Evolutionary conservation across 306 rosid genomes (phyloP).

Genomic region (Prunus davidiana): DNA sequence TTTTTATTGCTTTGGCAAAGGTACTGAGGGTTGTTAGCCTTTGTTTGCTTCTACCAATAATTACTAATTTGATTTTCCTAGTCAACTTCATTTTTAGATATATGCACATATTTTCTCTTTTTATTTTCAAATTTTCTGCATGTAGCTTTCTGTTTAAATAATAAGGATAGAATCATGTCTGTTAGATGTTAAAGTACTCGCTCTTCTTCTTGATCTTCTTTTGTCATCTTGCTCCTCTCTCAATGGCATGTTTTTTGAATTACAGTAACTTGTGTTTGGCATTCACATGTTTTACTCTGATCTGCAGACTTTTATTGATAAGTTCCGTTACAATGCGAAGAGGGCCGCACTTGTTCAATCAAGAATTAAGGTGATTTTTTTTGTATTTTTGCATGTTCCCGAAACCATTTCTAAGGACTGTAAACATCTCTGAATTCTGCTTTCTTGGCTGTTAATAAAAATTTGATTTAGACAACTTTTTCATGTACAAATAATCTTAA

Average conservation of each 20-base stretch:
- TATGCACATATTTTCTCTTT: neutral
- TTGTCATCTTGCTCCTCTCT: neutral
- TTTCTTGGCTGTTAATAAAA: neutral
- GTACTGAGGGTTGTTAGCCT: neutral
- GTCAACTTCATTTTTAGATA: neutral
- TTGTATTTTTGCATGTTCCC: constrained; percentile 6
- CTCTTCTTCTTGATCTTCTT: neutral
- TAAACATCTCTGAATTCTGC: neutral
- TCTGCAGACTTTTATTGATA: constrained; percentile 88
- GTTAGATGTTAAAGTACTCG: neutral
- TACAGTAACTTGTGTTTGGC: constrained; percentile 28
- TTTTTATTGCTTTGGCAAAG: neutral
- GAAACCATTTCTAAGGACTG: neutral
- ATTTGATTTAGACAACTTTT: constrained; percentile 1
- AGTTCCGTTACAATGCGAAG: constrained; percentile 97
- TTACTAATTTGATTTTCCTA: neutral
- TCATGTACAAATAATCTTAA: constrained; percentile 5
- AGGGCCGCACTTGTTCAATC: constrained; percentile 99
- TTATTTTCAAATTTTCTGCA: neutral
- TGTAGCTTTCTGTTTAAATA: neutral
- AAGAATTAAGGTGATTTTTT: constrained; percentile 82
- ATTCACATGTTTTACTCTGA: constrained; percentile 24
- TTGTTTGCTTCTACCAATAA: neutral
- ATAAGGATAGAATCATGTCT: neutral
- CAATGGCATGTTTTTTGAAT: neutral